Base-by-base conservation (phyloP, 2,329 filamentous ascomycete genomes). In the Rutstroemia sydowiana region DNA sequence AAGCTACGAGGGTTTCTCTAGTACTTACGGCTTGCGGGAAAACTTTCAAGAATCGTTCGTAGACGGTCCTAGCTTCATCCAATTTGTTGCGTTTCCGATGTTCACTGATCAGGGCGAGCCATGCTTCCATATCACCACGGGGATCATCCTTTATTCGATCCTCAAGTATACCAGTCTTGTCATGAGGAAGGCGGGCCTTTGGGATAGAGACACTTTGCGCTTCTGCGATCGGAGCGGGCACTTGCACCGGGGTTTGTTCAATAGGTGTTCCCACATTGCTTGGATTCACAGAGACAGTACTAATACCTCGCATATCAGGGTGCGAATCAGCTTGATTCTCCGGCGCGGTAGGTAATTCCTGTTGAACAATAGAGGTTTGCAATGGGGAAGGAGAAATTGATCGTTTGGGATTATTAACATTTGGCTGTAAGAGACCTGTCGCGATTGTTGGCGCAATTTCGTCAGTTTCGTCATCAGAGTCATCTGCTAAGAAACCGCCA, bases 61-160 rank as follows among this genome's bases (percentile, higher is more conserved):
- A 98, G 14, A 85, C 81, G 53, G 77, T 80, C 58, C 92, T 82
- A 26, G 87, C 81, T 63, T 92, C 86, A 55, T 95, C 88, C 56
- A 91, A 72, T 68, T 90, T 88, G 70, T 87, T 87, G 63, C 86
- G 87, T 63, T 81, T 84, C 61, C 85, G 85, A 68, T 95, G 82
- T 66, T 96, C 89, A 59, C 81, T 79, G 66, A 98, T 92, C 66
- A 98, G 76, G 59, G 81, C 79, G 63, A 95, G 73, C 93, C 93
- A 98, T 30, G 92, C 89, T 67, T 93, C 87, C 69, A 93, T 81
- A 62, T 96, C 91, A 64, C 92, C 93, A 63, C 89, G 87, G 14
- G 92, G 88, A 66, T 98, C 93, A 65, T 96, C 88, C 66, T 86
- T 85, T 68, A 97, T 86, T 65, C 92, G 84, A 68, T 93, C 88